phyloP scores from a whole-genome alignment of 2,329 filamentous ascomycete genomes.

The Ilyonectria robusta region DNA sequence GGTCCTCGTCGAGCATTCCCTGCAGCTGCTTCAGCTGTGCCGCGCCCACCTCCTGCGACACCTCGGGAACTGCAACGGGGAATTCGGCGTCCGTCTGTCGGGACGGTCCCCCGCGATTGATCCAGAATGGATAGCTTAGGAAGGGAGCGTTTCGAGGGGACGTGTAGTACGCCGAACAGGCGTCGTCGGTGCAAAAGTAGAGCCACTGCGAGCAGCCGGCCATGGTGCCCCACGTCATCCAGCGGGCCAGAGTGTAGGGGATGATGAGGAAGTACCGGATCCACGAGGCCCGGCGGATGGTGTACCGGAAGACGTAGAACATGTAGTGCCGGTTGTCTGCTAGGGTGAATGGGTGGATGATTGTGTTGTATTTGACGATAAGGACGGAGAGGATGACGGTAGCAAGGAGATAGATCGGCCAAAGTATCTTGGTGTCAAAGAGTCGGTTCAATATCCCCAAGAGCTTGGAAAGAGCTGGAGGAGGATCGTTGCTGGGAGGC shows the following conservation, averaged over 20 bases:
- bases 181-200: slow-evolving; percentile 17
- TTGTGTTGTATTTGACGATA: slow-evolving; percentile 86
- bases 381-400: slow-evolving; percentile 56
- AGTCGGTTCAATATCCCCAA: slow-evolving; percentile 30
- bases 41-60: slow-evolving; percentile 22
- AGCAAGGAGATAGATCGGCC: slow-evolving; percentile 52
- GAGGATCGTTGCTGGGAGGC: neutral
- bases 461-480: slow-evolving; percentile 25
- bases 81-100: slow-evolving; percentile 31
- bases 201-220: slow-evolving; percentile 57
- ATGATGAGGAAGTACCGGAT: slow-evolving; percentile 78
- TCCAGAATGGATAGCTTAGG: slow-evolving; percentile 49
- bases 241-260: slow-evolving; percentile 79
- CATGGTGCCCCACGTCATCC: slow-evolving; percentile 76
- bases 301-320: slow-evolving; percentile 94
- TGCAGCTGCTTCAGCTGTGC: slow-evolving; percentile 20
- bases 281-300: slow-evolving; percentile 75
- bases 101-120: slow-evolving; percentile 11
- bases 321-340: slow-evolving; percentile 98
- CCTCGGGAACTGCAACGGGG: slow-evolving; percentile 11
- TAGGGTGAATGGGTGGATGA: slow-evolving; percentile 94
- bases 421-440: slow-evolving; percentile 54
- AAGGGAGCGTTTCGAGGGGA: slow-evolving; percentile 36
- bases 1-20: slow-evolving; percentile 44
- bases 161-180: slow-evolving; percentile 35